A percentile compares a stretch with the other conserved stretches of the same genome.
phyloP scores from a whole-genome alignment of 2,329 filamentous ascomycete genomes.

The Davidsoniella neocaledoniae region DNA sequence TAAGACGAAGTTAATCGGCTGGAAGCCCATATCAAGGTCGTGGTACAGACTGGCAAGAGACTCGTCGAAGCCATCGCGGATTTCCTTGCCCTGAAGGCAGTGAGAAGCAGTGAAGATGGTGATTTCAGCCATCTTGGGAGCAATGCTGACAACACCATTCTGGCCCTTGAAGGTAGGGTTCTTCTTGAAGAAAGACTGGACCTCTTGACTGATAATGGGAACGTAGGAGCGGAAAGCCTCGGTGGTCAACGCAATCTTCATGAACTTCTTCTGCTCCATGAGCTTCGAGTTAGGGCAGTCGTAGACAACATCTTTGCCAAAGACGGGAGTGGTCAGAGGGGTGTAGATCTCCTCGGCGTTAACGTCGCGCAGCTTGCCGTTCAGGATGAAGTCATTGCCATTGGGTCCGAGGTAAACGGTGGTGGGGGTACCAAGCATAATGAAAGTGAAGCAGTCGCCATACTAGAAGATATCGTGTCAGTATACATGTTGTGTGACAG shows the following conservation, averaged over 20 bases:
- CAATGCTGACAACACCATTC: constrained; percentile 53
- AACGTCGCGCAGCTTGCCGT: constrained; percentile 78
- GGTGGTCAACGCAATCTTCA: constrained; percentile 65
- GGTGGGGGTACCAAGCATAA: constrained; percentile 75
- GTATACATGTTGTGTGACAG: neutral
- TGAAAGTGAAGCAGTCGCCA: constrained; percentile 78
- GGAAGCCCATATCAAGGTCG: constrained; percentile 80
- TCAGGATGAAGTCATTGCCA: constrained; percentile 83
- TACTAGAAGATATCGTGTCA: constrained; percentile 34
- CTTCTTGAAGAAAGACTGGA: constrained; percentile 54
- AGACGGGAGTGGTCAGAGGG: constrained; percentile 54
- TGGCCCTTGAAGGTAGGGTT: constrained; percentile 49
- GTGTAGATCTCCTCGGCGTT: constrained; percentile 84
- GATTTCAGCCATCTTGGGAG: constrained; percentile 64
- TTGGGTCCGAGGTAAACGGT: constrained; percentile 69
- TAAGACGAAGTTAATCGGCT: constrained; percentile 76
- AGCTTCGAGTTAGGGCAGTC: constrained; percentile 82
- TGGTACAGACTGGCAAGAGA: constrained; percentile 71
- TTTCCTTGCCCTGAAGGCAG: constrained; percentile 68
- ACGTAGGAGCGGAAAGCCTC: constrained; percentile 62
- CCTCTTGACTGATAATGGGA: constrained; percentile 59
- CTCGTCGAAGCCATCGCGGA: constrained; percentile 64
- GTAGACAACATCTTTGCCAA: constrained; percentile 76
- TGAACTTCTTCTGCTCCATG: constrained; percentile 95
- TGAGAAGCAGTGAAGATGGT: constrained; percentile 83